Evolutionary conservation across 805 yeast genomes (phyloP).

Genomic region (Lipomyces starkeyi): DNA sequence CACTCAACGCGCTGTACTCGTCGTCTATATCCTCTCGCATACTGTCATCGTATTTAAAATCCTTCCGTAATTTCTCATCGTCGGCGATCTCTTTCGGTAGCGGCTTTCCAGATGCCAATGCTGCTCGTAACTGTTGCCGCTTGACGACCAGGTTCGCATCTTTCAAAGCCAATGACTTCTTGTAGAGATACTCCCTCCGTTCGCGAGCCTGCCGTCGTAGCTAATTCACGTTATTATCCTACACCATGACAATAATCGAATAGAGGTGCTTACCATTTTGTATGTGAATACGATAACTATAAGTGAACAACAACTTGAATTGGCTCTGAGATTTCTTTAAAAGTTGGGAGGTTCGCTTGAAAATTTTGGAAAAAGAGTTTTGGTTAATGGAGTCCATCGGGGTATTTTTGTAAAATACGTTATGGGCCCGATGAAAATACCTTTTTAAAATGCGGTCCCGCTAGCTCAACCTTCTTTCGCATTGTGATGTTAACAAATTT

Average conservation of each 20-base stretch:
- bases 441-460: not conserved
- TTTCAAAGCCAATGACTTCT: constrained; percentile 86
- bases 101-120: constrained; percentile 90
- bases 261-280: not conserved
- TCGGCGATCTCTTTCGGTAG: constrained; percentile 89
- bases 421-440: too few relatives aligned
- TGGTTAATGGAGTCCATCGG: too few relatives aligned
- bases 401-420: too few relatives aligned
- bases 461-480: too few relatives aligned
- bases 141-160: constrained; percentile 86
- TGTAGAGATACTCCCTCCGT: constrained; percentile 88
- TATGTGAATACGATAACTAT: not conserved
- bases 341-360: not conserved
- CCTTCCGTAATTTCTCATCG: constrained; percentile 78
- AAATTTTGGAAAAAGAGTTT: not conserved
- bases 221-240: constrained; percentile 7
- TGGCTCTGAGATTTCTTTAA: not conserved
- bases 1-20: constrained; percentile 86
- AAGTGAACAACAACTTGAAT: not conserved
- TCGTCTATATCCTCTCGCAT: constrained; percentile 71
- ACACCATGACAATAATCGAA: not conserved
- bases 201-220: constrained; percentile 91
- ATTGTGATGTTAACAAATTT: too few relatives aligned
- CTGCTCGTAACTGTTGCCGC: constrained; percentile 82
- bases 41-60: constrained; percentile 86